A percentile compares a stretch with the other conserved stretches of the same genome.
phyloP scores from a whole-genome alignment of 805 yeast genomes.

The Candida easanensis region DNA sequence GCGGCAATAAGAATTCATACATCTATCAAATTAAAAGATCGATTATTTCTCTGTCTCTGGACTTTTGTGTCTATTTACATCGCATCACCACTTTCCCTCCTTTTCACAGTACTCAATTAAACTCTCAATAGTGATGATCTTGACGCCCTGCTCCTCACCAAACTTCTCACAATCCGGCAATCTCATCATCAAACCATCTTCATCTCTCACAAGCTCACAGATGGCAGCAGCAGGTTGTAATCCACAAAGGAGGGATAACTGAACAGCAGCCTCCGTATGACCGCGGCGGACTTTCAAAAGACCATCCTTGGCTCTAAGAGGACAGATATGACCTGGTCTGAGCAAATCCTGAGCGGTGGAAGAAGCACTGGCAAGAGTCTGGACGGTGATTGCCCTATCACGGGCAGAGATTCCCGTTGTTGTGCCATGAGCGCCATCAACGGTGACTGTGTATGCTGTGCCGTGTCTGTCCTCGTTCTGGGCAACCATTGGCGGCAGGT shows the following conservation, averaged over 20 bases:
- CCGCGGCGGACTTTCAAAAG: constrained; percentile 82
- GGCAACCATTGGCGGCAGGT: constrained; percentile 69
- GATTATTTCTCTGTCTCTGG: no score
- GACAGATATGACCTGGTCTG: constrained; percentile 93
- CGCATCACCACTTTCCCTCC: constrained; percentile 15
- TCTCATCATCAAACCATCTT: constrained; percentile 95
- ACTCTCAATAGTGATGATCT: constrained; percentile 76
- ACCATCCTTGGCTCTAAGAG: constrained; percentile 87
- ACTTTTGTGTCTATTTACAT: no score
- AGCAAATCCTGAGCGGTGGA: constrained; percentile 64
- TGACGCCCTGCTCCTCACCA: constrained; percentile 56
- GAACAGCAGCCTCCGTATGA: constrained; percentile 97
- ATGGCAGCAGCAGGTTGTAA: constrained; percentile 86
- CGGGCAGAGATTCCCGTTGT: constrained; percentile 96
- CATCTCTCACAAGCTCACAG: constrained; percentile 90
- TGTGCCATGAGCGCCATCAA: constrained; percentile 79
- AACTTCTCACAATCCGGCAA: constrained; percentile 79
- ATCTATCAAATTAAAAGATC: no score
- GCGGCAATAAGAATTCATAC: no score
- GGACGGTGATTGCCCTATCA: constrained; percentile 85
- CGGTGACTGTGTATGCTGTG: constrained; percentile 94
- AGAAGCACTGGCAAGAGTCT: constrained; percentile 59
- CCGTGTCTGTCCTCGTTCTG: constrained; percentile 78
- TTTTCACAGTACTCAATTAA: constrained; percentile 51
- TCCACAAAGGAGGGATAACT: constrained; percentile 73